Evolutionary conservation across 1,139 yeast species (phyloP).

Genomic region (Eremothecium gossypii): DNA sequence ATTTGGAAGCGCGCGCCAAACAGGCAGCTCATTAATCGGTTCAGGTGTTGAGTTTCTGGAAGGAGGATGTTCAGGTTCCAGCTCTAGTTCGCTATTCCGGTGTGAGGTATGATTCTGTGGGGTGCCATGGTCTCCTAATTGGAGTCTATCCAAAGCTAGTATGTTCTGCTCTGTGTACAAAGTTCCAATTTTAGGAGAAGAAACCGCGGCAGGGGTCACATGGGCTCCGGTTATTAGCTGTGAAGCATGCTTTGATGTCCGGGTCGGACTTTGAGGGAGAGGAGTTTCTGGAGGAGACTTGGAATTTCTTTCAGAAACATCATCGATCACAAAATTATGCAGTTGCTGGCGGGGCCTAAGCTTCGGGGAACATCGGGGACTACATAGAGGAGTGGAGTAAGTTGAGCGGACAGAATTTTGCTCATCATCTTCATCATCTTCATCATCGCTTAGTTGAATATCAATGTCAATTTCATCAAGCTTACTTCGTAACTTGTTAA

Average conservation of each 20-base stretch:
- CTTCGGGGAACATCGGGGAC: conserved; percentile 2
- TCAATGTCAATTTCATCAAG: conserved; percentile 19
- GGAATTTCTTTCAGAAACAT: background rate
- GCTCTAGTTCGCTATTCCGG: too few relatives aligned
- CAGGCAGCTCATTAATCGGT: conserved; percentile 1
- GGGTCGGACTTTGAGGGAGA: background rate
- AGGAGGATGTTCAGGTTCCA: too few relatives aligned
- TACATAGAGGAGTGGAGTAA: conserved; percentile 5
- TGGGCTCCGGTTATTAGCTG: background rate
- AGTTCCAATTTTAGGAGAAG: background rate
- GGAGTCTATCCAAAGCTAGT: background rate
- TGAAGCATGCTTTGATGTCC: background rate
- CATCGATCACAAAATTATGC: background rate
- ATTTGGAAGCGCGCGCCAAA: background rate
- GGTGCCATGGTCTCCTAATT: conserved; percentile 4
- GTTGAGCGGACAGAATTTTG: conserved; percentile 8
- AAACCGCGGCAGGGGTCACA: background rate
- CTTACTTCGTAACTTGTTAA: background rate
- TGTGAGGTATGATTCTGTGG: background rate
- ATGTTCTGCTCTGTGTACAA: background rate
- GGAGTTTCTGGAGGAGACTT: background rate
- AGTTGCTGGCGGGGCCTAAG: conserved; percentile 3
- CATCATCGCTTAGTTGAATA: conserved; percentile 9
- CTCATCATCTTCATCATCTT: conserved; percentile 7
- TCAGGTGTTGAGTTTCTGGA: background rate